Base-by-base conservation (phyloP, 2,329 filamentous ascomycete genomes). In the Aspergillus fumigatiaffinis region DNA sequence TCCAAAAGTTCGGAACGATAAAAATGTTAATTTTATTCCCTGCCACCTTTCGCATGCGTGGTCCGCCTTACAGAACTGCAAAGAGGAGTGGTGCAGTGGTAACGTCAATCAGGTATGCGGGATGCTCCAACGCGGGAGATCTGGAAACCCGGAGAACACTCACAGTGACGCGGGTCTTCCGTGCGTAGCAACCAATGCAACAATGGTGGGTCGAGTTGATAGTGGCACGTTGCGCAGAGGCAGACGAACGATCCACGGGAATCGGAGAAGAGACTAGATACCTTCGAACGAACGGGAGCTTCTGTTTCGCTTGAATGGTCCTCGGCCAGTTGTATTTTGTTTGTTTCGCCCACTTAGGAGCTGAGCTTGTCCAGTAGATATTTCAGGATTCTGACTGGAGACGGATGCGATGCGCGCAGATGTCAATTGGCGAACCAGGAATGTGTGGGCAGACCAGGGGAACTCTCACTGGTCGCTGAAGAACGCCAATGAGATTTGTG, bases 401-500 rank as follows among this genome's bases (percentile, higher is more conserved):
- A 66, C 60, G 60, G 62, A 60, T 64, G 61, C 61, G 54, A 61
- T 64, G 62, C 61, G 61, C 62, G 65, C 60, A 67, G 61, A 64
- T 63, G 59, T 63, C 68, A 73, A 74, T 74, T 73, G 72, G 68
- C 71, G 71, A 74, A 74, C 72, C 71, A 73, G 65, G 72, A 61
- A 63, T 65, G 56, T 61, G 61, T 65, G 58, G 54, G 53, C 49
- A 55, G 58, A 60, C 58, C 67, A 58, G 54, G 57, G 56, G 51
- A 60, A 55, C 59, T 57, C 59, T 66, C 63, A 64, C 62, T 66
- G 63, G 62, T 53, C 61, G 56, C 50, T 64, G 56, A 56, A 46
- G 54, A 60, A 60, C 55, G 53, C 61, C 61, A 65, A 62, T 60
- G 53, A 56, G 55, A 53, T 10, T 55, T 38, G 44, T 42, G 55